phyloP scores from a whole-genome alignment of 83 land plant genomes.

The Picea engelmannii region DNA sequence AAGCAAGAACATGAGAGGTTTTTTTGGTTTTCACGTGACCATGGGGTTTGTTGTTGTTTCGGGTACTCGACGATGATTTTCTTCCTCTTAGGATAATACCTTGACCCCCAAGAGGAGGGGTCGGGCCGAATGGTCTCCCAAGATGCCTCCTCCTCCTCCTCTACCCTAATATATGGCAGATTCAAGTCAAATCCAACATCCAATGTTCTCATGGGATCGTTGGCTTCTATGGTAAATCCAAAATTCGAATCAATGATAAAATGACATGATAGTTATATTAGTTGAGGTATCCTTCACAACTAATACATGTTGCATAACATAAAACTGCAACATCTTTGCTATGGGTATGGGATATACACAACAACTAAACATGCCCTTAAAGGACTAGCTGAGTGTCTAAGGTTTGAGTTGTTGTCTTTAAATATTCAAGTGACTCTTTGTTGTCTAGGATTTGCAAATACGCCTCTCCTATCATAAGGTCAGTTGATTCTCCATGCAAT shows the following conservation, averaged over 20 bases:
- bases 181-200: background rate
- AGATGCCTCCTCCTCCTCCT: too few species aligned
- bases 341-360: slow-evolving; percentile 10
- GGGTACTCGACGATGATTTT: too few species aligned
- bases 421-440: slow-evolving; percentile 10
- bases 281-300: too few species aligned
- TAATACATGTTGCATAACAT: background rate
- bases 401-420: slow-evolving; percentile 4
- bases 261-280: too few species aligned
- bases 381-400: background rate
- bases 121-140: too few species aligned
- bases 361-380: background rate
- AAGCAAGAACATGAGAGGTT: too few species aligned
- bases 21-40: too few species aligned
- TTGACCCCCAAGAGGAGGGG: too few species aligned
- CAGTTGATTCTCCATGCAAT: background rate
- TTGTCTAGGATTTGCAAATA: background rate
- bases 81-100: too few species aligned
- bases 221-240: background rate
- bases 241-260: too few species aligned
- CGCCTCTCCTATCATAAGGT: background rate
- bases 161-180: too few species aligned
- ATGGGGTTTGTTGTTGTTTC: too few species aligned
- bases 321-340: background rate
- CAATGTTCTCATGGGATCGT: background rate